Evolutionary conservation across 495 filamentous ascomycete genomes (phyloP), one percentile per base, ranked within the genome.

Genomic region (Opeltia flavorubescens): DNA sequence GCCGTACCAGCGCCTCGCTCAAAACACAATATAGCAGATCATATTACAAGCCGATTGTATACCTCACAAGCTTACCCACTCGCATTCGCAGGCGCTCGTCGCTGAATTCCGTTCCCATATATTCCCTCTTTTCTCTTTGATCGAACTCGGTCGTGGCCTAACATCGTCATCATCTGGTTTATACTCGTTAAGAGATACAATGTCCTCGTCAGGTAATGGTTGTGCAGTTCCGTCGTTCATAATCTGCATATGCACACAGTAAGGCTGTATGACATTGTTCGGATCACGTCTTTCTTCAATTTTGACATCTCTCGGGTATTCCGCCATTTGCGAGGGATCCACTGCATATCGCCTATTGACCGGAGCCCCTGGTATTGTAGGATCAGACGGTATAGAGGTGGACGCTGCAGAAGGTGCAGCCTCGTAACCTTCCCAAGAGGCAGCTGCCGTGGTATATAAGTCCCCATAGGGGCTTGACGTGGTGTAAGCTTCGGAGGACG

Each of bases 301-400:
- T 60, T 93, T 91, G 54, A 94, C 68, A 81, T 70, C 29, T 76
- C 75, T 1, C 86, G 83, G 56, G 83, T 93, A 13, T 69, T 50
- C 9, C 50, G n/a, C 27, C 52, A 20, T 5, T 46, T 45, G 1
- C 39, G 20, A n/a, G 26, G 25, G 34, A 34, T 30, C 41, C 42
- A 46, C n/a, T 36, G 50, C 33, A 44, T 56, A 36, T 7, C 38
- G 38, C 38, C 11, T 21, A 23, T 9, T n/a, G 4, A 36, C n/a
- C 34, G 12, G 20, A 15, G 15, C 34, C 34, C n/a, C 12, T 23
- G 12, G n/a, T n/a, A n/a, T n/a, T n/a, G n/a, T 31, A 18, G 49
- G 30, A 25, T n/a, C 46, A 29, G 29, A 40, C 31, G 30, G 9
- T 51, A 15, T 7, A 53, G 45, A 36, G 41, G 5, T 23, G 5